phyloP scores from a whole-genome alignment of 73 alveolate genomes.

The Stentor roeselii region DNA sequence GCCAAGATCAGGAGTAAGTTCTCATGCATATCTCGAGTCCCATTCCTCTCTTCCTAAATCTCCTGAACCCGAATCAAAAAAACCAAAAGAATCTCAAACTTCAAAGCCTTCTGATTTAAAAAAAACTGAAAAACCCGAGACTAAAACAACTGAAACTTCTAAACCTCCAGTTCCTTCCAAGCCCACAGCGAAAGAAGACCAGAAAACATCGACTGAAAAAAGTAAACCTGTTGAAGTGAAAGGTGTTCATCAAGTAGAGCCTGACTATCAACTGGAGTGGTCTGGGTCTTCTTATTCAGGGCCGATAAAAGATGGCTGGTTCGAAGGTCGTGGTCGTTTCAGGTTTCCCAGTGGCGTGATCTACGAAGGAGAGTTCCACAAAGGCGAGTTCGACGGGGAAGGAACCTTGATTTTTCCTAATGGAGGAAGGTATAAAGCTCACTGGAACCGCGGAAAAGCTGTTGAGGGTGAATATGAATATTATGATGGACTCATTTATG shows the following conservation, averaged over 20 bases:
- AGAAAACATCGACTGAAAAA: no score
- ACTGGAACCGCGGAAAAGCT: slow-evolving; percentile 75
- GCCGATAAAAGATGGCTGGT: slow-evolving; percentile 65
- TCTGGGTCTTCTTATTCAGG: slow-evolving; percentile 58
- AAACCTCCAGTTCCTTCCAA: not conserved
- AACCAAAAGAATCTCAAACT: slow-evolving; percentile 3
- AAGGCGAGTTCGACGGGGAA: slow-evolving; percentile 93
- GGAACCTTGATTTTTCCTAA: slow-evolving; percentile 88
- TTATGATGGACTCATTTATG: slow-evolving; percentile 73
- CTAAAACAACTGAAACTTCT: not conserved
- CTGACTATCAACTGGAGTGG: slow-evolving; percentile 36
- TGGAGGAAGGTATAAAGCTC: slow-evolving; percentile 80
- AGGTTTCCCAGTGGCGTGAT: slow-evolving; percentile 76
- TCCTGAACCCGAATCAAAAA: not conserved
- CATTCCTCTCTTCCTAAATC: not conserved
- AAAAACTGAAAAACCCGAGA: not conserved
- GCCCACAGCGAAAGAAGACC: not conserved
- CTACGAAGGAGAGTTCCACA: slow-evolving; percentile 86
- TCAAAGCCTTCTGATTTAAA: not conserved
- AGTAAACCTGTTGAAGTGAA: not conserved
- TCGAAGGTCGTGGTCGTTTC: slow-evolving; percentile 71
- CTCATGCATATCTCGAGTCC: not conserved
- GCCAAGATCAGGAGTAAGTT: not conserved
- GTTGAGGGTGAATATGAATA: slow-evolving; percentile 77
- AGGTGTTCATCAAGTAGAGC: not conserved